Base-by-base conservation (phyloP, 345 rosid species). In the Raphanus raphanistrum region DNA sequence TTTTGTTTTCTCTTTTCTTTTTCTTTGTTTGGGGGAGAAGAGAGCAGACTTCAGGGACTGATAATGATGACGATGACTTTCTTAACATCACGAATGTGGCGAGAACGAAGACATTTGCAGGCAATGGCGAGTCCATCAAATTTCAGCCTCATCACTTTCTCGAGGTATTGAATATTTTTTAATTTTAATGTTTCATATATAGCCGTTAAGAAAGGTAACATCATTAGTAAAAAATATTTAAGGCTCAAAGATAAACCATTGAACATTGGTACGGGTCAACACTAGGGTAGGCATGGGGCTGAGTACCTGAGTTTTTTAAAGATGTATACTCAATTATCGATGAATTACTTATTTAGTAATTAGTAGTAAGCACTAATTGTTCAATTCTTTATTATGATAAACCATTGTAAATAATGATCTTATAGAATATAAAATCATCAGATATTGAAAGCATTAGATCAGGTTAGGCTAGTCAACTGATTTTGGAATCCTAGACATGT, bases 41-140 rank as follows among this genome's bases (percentile, higher is more conserved):
- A 79, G 78, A 68, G 74, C 78, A 79, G 82, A 79, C 69, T 78
- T 73, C 70, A 73, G 81, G 28, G 36, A 78, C 62, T 17, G 82
- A 68, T 79, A 79, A 79, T 79, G 82, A 79, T 79, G 77, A 72
- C 77, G 55, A 78, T 66, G 82, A 79, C 82, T 79, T 79, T 79
- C 74, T 68, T 52, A 73, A 68, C 78, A 73, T 73, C 82, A 73
- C 68, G 78, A 79, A 79, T 74, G 67, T 79, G 60, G 82, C 74
- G 71, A 79, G 82, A 79, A 68, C 74, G 65, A 79, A 73, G 50
- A 79, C 78, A 73, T 73, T 79, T 73, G 82, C 74, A 74, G 71
- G 75, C 82, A 28, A 27, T 68, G 61, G 66, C 71, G 79, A 79
- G 74, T 74, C 82, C 52, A 52, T 79, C 82, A 79, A 74, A 74